Evolutionary conservation across 129 eudicot species (phyloP), one percentile per base, ranked within the genome.

Genomic region (Arctium lappa): DNA sequence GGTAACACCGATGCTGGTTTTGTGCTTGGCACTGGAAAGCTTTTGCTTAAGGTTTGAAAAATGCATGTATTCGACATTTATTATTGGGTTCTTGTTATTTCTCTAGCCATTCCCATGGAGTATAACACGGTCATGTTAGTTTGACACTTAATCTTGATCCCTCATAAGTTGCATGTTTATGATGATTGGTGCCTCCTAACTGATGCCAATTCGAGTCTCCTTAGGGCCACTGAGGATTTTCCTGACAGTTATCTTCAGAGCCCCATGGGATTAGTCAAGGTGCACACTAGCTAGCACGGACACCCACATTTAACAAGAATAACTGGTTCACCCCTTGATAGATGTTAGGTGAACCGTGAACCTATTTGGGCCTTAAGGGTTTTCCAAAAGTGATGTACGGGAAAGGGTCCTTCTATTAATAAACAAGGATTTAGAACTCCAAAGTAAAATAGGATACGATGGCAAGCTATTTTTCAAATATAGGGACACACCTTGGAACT

Each of bases 1-100:
- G 99, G 99, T 50, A 93, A 84, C 74, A 95, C 99, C 13, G 99
- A 95, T 84, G 98, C 98, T 71, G 98, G 99, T 62, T 95, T 95
- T 84, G 98, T 95, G 48, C 79, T 95, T 71, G 99, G 99, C 60
- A 87, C 99, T 34, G 99, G 99, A 81, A 95, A 95, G 89, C 92
- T 92, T 78, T 86, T 95, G 90, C 97, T 95, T 36, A 95, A 95
- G 99, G 99, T 95, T 80, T 74, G 84, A 79, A 79, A 56, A 72
- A 71, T 46, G 39, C 70, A 80, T 36, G 0, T 78, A 6, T 78
- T 78, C 9, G 3, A 36, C 60, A 72, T 34, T 69, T 31, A 32
- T 80, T 71, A 5, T 71, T 5, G 22, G 81, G 36, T 60, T 78
- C 12, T 22, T 9, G 73, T 37, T 37, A 15, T 63, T 63, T 78